These are phyloP conservation scores for Sechiopsis laciniata DNA, from an alignment of 306 rosid species.

Conservation along the genomic window DNA sequence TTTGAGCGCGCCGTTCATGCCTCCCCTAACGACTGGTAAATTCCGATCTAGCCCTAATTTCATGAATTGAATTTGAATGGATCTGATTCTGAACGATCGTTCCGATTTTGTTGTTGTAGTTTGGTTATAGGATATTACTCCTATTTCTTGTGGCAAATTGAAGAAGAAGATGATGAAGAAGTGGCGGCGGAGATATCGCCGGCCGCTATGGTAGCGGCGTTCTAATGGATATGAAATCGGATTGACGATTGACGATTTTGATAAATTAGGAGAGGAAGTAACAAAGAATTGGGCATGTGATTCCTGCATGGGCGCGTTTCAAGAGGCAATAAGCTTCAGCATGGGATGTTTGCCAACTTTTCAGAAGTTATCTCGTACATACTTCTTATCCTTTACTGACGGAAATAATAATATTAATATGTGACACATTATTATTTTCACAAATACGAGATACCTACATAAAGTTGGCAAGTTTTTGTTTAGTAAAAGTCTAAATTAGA, in stretches of 20 bases:
- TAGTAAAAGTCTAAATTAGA: too few species aligned
- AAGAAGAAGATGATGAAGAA: slow-evolving; percentile 33
- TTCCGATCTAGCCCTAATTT: background rate
- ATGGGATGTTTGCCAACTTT: too few species aligned
- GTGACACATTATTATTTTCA: too few species aligned
- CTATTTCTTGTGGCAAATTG: slow-evolving; percentile 67
- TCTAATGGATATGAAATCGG: background rate
- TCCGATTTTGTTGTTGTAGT: slow-evolving; percentile 25
- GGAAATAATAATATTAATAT: too few species aligned
- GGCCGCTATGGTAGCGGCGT: slow-evolving; percentile 34
- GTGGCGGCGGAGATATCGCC: slow-evolving; percentile 17
- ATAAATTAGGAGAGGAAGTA: background rate
- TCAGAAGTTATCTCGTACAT: too few species aligned
- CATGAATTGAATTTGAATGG: background rate
- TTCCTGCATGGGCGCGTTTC: slow-evolving; percentile 3
- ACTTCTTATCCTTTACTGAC: too few species aligned
- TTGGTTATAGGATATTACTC: slow-evolving; percentile 67
- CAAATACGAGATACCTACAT: too few species aligned
- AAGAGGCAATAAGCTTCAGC: background rate
- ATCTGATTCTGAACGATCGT: background rate
- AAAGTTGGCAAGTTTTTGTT: too few species aligned
- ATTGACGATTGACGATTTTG: background rate
- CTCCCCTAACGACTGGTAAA: slow-evolving; percentile 63
- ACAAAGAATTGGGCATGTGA: background rate
- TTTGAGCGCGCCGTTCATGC: slow-evolving; percentile 57